Evolutionary conservation across 1,284 basidiomycete genomes (phyloP).

Genomic region (Pyrrhoderma noxium): DNA sequence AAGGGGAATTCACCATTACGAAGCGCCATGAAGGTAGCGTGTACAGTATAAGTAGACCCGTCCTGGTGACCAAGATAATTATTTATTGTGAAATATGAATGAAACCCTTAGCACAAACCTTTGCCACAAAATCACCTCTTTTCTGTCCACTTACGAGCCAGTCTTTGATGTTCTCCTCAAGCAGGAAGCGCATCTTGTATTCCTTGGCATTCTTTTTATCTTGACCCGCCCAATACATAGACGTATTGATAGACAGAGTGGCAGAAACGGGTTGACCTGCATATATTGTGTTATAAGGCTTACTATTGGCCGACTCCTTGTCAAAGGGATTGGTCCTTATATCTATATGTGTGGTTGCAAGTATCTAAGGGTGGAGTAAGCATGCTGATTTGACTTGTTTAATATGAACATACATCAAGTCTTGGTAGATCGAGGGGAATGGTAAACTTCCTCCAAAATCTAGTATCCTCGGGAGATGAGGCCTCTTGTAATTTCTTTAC

Average conservation of each 20-base stretch:
- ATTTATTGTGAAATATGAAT: too few relatives aligned
- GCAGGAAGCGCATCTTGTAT: slow-evolving; percentile 63
- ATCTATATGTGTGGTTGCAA: slow-evolving; percentile 57
- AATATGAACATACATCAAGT: slow-evolving; percentile 52
- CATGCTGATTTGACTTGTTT: neutral
- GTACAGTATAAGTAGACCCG: slow-evolving; percentile 43
- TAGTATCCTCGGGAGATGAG: slow-evolving; percentile 25
- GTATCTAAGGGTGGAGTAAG: slow-evolving; percentile 42
- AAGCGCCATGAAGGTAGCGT: slow-evolving; percentile 69
- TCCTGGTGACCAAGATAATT: slow-evolving; percentile 36
- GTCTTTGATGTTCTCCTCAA: slow-evolving; percentile 68
- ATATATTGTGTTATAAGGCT: slow-evolving; percentile 39
- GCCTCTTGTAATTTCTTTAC: slow-evolving; percentile 18
- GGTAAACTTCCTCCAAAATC: slow-evolving; percentile 59
- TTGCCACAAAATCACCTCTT: slow-evolving; percentile 67
- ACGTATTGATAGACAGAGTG: slow-evolving; percentile 54
- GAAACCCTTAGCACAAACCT: slow-evolving; percentile 31
- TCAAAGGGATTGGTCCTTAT: slow-evolving; percentile 35
- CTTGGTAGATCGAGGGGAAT: slow-evolving; percentile 80
- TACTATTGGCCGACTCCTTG: slow-evolving; percentile 18
- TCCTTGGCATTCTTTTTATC: slow-evolving; percentile 35
- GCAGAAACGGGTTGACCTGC: slow-evolving; percentile 74
- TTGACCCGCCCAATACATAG: slow-evolving; percentile 64
- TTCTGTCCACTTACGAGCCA: slow-evolving; percentile 81
- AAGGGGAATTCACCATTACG: slow-evolving; percentile 69